Percentiles rank a stretch among this genome's conserved stretches.
Conservation (phyloP, 75 land plant species). For the Pinus taeda region DNA sequence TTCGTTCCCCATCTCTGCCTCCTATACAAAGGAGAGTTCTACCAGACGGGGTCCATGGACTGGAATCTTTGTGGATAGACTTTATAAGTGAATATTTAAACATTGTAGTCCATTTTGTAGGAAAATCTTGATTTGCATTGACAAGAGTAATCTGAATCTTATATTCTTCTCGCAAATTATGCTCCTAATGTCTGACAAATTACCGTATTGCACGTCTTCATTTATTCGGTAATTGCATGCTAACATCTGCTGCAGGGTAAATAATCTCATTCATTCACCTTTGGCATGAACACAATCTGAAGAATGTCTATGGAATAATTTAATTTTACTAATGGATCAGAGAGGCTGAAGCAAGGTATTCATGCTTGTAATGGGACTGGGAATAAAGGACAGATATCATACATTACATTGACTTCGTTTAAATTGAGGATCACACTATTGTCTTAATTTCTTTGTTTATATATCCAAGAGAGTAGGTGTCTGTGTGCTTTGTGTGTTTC, state of each 20-base stretch:
- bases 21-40: not conserved
- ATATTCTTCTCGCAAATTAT: not conserved
- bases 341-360: too few relatives aligned
- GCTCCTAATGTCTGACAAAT: not conserved
- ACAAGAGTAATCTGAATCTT: not conserved
- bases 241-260: not conserved
- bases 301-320: not conserved
- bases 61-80: not conserved
- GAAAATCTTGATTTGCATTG: not conserved
- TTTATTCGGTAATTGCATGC: not conserved
- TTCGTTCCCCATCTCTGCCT: not conserved
- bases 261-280: not conserved
- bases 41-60: not conserved
- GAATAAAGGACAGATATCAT: too few relatives aligned
- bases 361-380: too few relatives aligned
- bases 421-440: too few relatives aligned
- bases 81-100: not conserved
- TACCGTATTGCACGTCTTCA: not conserved
- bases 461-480: too few relatives aligned
- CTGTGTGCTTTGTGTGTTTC: too few relatives aligned
- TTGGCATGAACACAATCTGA: not conserved
- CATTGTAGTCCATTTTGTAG: not conserved
- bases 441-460: too few relatives aligned
- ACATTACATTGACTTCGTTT: too few relatives aligned
- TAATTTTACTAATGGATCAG: too few relatives aligned